Conservation (phyloP, 1,284 basidiomycete species). For the Xanthoconium separans region DNA sequence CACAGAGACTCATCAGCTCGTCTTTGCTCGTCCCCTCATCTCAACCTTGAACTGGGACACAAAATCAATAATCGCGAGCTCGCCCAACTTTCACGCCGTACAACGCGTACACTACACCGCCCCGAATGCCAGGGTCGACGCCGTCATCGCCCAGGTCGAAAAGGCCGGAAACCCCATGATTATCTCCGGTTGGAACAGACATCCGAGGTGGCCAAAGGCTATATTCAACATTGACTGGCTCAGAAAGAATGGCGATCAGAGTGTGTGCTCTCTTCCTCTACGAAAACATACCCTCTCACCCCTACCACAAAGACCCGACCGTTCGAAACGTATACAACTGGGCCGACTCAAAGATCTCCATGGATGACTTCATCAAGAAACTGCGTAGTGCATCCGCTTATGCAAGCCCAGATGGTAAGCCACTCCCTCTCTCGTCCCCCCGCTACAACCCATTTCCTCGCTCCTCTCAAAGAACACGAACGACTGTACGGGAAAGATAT, state of each 20-base stretch:
- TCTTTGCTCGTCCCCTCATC: constrained; percentile 26
- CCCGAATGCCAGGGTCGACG: constrained; percentile 29
- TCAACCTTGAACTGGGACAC: constrained; percentile 56
- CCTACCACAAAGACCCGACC: constrained; percentile 40
- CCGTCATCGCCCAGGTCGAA: constrained; percentile 47
- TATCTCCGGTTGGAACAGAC: constrained; percentile 55
- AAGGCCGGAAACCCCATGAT: constrained; percentile 55
- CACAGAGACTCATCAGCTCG: no score
- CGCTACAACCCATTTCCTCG: not conserved
- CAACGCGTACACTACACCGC: constrained; percentile 40
- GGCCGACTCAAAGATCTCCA: constrained; percentile 43
- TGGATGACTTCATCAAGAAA: constrained; percentile 46
- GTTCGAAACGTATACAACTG: constrained; percentile 56
- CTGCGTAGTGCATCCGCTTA: constrained; percentile 37
- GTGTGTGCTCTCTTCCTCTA: constrained; percentile 27
- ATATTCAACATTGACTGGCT: constrained; percentile 59
- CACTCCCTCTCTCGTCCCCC: not conserved
- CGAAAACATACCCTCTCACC: constrained; percentile 3
- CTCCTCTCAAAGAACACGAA: constrained; percentile 45
- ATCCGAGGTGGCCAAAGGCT: constrained; percentile 49
- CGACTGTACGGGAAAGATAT: constrained; percentile 74
- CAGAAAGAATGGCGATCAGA: constrained; percentile 33
- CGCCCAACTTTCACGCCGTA: constrained; percentile 27
- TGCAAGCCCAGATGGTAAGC: constrained; percentile 39
- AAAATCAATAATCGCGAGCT: constrained; percentile 37